Evolutionary conservation across 768 basidiomycete species (phyloP).

Genomic region (Coprinellus aureogranulatus): DNA sequence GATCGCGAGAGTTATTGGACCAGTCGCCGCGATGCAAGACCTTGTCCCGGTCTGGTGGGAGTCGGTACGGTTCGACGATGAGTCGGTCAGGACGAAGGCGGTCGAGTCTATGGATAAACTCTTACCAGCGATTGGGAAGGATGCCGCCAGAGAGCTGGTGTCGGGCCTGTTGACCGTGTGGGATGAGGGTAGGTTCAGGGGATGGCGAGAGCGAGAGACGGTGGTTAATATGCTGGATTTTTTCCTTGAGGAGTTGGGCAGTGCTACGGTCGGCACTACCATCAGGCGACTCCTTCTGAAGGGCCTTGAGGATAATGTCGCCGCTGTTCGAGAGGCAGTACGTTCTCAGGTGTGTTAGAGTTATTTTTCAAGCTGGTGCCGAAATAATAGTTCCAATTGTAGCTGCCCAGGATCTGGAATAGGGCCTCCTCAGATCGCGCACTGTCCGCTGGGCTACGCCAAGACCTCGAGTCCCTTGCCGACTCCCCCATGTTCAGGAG

Average conservation of each 20-base stretch:
- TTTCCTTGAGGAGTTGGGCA: slow-evolving; percentile 39
- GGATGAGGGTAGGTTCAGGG: slow-evolving; percentile 54
- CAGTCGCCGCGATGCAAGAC: slow-evolving; percentile 62
- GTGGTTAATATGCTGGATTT: slow-evolving; percentile 55
- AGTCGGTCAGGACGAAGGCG: slow-evolving; percentile 71
- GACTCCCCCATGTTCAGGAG: slow-evolving; percentile 50
- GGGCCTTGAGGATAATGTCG: slow-evolving; percentile 73
- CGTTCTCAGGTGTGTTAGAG: slow-evolving; percentile 47
- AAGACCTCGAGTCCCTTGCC: slow-evolving; percentile 44
- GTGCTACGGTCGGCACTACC: slow-evolving; percentile 39
- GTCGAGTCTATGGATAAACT: slow-evolving; percentile 65
- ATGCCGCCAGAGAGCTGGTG: slow-evolving; percentile 46
- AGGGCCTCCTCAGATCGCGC: slow-evolving; percentile 33
- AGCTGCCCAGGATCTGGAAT: slow-evolving; percentile 51
- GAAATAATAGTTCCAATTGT: slow-evolving; percentile 11
- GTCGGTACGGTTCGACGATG: slow-evolving; percentile 52
- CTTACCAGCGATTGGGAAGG: slow-evolving; percentile 47
- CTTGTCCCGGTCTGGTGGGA: slow-evolving; percentile 73
- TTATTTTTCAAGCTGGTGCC: slow-evolving; percentile 5
- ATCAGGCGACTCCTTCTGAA: slow-evolving; percentile 54
- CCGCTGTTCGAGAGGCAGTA: slow-evolving; percentile 82
- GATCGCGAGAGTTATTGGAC: slow-evolving; percentile 80
- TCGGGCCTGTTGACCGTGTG: slow-evolving; percentile 50
- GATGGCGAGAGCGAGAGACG: slow-evolving; percentile 82
- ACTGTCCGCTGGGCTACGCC: slow-evolving; percentile 35